Evolutionary conservation across 108 stramenopile species (phyloP), one percentile per base, ranked within the genome.

Genomic region (Skeletonema menzelii): DNA sequence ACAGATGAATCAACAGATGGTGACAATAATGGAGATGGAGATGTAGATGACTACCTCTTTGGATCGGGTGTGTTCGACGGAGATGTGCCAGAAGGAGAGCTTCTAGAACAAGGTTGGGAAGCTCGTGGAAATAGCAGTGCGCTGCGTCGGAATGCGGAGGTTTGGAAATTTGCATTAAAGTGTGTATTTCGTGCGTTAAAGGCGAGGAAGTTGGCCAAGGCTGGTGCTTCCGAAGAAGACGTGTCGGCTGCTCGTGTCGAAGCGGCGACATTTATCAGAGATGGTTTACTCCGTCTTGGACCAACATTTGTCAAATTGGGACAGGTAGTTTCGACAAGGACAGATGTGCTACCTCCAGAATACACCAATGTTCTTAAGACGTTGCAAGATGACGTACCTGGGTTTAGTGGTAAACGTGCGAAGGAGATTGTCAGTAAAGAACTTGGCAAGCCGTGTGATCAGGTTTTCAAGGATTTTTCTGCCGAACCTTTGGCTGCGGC

Each of bases 231-330:
- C 4, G 88, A 89, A 27, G 84, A 87, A 46, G 91, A 88, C 67
- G 69, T 91, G 24, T 59, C 83, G 35, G 65, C 79, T 31, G 93
- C 91, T 5, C 84, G 87, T 70, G 82, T 67, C 8, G 89, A 82
- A 56, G 91, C 93, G 0, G 95, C 95, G 30, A 80, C 76, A n/a
- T 94, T 92, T 60, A 88, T 96, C 65, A 84, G 94, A 22, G 93
- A 95, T 73, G 89, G 87, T 11, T 77, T 97, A 68, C 76, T 98
- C 27, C 85, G 76, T 53, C 74, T 98, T 57, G 97, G 97, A 28
- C 97, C 97, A 10, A 96, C 92, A 2, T 98, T 98, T 83, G 96
- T 98, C 65, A 98, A 98, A 76, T 73, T 98, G 31, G 90, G 90
- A 30, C 90, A 91, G 65, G 85, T 86, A 1, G 75, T 86, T 0